Evolutionary conservation across 2,329 filamentous ascomycete genomes (phyloP), one percentile per base, ranked within the genome.

Genomic region (Pseudogymnoascus sp.): DNA sequence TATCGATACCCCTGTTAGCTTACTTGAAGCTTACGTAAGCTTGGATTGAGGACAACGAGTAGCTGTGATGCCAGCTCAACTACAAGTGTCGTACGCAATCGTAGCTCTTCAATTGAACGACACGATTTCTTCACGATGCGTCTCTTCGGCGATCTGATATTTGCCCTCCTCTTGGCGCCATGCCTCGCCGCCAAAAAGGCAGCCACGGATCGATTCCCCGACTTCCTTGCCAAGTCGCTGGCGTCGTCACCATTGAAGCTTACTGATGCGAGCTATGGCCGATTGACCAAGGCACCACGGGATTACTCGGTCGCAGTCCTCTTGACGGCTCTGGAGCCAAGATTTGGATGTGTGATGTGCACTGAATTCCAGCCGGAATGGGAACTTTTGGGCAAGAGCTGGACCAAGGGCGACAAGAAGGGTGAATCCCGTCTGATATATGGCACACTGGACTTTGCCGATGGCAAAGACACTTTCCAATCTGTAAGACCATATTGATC

Each of bases 281-380:
- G 90, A 69, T 79, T 98, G 69, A 96, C 90, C 2, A 79, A 85
- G 14, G 78, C 84, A 1, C 92, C 93, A 11, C 86, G 95, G 69
- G 90, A 99, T 77, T 96, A 97, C 76, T 87, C 87, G 41, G 83
- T 90, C 28, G 88, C 87, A 2, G 84, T 99, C 2, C 84, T 99
- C 13, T 80, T 99, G 68, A 99, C 95, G 1, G 95, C 95, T 39
- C 78, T 93, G 72, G 93, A 96, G 69, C 73, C 86, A 34, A 85
- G 91, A 65, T 97, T 90, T 74, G 90, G 90, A 66, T 99, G 95
- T 75, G 81, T 87, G 69, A 81, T 98, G 60, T 99, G 95, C 77
- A 84, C 86, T 62, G 91, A 96, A 62, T 96, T 99, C 76, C 90
- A 96, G 75, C 89, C 93, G 1, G 95, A 99, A 78, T 99, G 92